Percentiles rank a stretch among this genome's conserved stretches.
Evolutionary conservation across 805 yeast genomes (phyloP).

Genomic region (Hanseniaspora lindneri): DNA sequence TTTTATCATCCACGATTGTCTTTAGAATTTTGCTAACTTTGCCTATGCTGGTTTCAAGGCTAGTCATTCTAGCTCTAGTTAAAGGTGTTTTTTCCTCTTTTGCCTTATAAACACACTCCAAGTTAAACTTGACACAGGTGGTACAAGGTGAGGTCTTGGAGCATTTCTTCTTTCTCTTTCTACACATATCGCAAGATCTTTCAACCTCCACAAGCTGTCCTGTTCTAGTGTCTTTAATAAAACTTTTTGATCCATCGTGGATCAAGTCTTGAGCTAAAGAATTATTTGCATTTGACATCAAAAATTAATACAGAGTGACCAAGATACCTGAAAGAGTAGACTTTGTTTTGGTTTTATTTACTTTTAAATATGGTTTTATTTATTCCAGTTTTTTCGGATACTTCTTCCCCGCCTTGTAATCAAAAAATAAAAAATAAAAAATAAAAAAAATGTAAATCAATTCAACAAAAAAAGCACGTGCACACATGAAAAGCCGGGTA

Average conservation of each 20-base stretch:
- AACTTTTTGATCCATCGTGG: not conserved
- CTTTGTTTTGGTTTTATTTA: too few relatives aligned
- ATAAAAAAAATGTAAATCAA: too few relatives aligned
- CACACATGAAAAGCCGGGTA: too few relatives aligned
- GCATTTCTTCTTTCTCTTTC: conserved; percentile 68
- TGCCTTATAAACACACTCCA: conserved; percentile 74
- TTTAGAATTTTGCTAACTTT: conserved; percentile 38
- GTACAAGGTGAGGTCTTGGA: conserved; percentile 70
- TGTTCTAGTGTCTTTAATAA: not conserved
- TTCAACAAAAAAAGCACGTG: too few relatives aligned
- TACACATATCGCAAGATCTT: conserved; percentile 62
- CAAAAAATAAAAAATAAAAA: too few relatives aligned
- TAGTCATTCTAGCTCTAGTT: conserved; percentile 68
- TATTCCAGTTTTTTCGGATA: too few relatives aligned
- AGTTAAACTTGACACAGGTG: conserved; percentile 57
- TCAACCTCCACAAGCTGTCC: conserved; percentile 16
- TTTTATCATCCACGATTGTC: conserved; percentile 35
- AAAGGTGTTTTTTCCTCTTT: conserved; percentile 66
- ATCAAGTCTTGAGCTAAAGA: not conserved
- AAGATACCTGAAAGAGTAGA: too few relatives aligned
- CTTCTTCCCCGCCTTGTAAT: too few relatives aligned
- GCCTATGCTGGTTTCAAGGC: conserved; percentile 41
- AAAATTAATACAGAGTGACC: too few relatives aligned
- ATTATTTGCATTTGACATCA: not conserved
- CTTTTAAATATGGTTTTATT: too few relatives aligned